Percentiles rank a stretch among this genome's conserved stretches.
These are phyloP conservation scores for Phycomyces nitens DNA, from an alignment of 192 early-diverging fungal species.

Conservation along the genomic window DNA sequence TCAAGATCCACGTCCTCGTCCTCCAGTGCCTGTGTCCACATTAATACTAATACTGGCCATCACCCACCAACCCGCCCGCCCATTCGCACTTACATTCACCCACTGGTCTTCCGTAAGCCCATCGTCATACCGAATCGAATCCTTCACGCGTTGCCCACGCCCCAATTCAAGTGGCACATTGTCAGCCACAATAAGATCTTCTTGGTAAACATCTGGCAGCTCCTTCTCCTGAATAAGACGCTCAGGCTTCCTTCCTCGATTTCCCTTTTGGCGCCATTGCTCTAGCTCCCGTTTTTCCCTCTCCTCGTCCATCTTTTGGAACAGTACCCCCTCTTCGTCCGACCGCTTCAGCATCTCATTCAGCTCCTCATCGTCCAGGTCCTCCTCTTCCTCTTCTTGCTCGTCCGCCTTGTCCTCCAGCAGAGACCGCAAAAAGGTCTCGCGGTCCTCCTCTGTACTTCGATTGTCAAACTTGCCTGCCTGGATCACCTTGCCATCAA, in stretches of 20 bases:
- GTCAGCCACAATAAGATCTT: constrained; percentile 46
- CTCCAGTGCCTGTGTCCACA: constrained; percentile 59
- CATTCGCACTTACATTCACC: constrained; percentile 60
- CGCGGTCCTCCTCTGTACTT: constrained; percentile 89
- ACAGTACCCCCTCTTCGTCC: constrained; percentile 75
- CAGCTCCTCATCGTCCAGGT: constrained; percentile 84
- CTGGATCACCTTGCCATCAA: constrained; percentile 98
- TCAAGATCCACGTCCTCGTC: constrained; percentile 59
- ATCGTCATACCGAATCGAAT: constrained; percentile 84
- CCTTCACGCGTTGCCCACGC: constrained; percentile 71
- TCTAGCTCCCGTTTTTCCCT: constrained; percentile 48
- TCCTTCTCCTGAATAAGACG: constrained; percentile 84
- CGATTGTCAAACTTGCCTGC: constrained; percentile 99
- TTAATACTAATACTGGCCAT: no score
- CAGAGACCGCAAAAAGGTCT: constrained; percentile 81
- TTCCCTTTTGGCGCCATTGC: constrained; percentile 55
- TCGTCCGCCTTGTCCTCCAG: constrained; percentile 86
- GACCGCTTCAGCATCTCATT: constrained; percentile 90
- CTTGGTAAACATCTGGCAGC: constrained; percentile 75
- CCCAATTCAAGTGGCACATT: constrained; percentile 57
- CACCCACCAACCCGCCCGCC: neutral
- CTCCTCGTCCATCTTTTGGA: constrained; percentile 74
- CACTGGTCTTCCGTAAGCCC: constrained; percentile 93
- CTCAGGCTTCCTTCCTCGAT: constrained; percentile 56
- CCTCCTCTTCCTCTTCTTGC: constrained; percentile 62